Evolutionary conservation across 2,329 filamentous ascomycete genomes (phyloP).

Genomic region (Epichloe gansuensis): DNA sequence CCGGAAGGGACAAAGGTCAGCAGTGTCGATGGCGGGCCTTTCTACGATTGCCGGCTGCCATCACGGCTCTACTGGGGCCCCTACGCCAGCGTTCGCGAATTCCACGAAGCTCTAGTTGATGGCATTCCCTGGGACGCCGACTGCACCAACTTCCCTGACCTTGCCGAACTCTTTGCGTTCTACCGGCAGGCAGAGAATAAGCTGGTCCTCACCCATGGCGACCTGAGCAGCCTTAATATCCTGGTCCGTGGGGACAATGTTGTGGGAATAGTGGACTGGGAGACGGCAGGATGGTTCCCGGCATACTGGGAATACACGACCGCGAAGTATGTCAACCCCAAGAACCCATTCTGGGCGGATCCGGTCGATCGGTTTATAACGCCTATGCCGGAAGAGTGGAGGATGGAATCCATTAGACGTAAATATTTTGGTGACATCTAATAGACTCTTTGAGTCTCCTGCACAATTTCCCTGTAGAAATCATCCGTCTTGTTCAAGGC

Average conservation of each 20-base stretch:
- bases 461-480: too few species aligned
- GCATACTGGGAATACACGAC: constrained; percentile 23
- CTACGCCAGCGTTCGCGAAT: constrained; percentile 14
- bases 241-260: constrained; percentile 27
- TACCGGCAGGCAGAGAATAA: constrained; percentile 23
- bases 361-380: background rate
- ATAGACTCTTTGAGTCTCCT: too few species aligned
- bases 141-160: constrained; percentile 1
- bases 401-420: too few species aligned
- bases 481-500: too few species aligned
- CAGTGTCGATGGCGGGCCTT: constrained; percentile 15
- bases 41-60: constrained; percentile 15
- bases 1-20: constrained; percentile 8
- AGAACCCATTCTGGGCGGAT: background rate
- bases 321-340: background rate
- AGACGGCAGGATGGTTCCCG: constrained; percentile 21
- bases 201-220: constrained; percentile 33
- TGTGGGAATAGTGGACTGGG: constrained; percentile 28
- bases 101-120: constrained; percentile 19
- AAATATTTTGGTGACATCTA: too few species aligned
- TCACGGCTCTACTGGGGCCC: constrained; percentile 16
- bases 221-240: constrained; percentile 32
- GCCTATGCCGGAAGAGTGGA: background rate
- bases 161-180: constrained; percentile 20
- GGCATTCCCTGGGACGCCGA: constrained; percentile 13